A percentile compares a stretch with the other conserved stretches of the same genome.
Conservation (phyloP, 768 basidiomycete genomes). For the Kwoniella botswanensis region DNA sequence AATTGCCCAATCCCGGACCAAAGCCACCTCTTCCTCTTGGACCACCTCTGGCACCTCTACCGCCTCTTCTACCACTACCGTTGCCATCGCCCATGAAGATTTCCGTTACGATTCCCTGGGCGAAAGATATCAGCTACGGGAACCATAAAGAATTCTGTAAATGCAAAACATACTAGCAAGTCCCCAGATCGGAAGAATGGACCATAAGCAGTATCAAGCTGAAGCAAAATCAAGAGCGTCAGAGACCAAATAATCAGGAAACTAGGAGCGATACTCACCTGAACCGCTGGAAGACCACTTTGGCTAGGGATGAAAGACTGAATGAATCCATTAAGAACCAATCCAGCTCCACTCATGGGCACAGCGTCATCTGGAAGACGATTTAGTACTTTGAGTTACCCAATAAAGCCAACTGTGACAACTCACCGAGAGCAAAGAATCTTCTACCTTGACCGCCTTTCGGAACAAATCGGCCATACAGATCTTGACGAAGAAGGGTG, state of each 20-base stretch:
- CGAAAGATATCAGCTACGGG: neutral
- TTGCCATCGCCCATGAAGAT: constrained; percentile 25
- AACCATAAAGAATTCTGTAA: neutral
- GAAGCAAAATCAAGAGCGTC: neutral
- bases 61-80: constrained; percentile 35
- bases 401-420: too few relatives aligned
- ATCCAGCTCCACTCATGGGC: constrained; percentile 45
- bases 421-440: constrained; percentile 50
- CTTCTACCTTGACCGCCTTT: constrained; percentile 54
- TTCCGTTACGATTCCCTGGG: constrained; percentile 35
- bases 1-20: constrained; percentile 6
- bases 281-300: constrained; percentile 41
- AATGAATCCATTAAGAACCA: constrained; percentile 55
- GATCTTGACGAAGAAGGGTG: constrained; percentile 35
- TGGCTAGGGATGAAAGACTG: constrained; percentile 48
- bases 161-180: constrained; percentile 34
- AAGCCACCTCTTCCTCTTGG: constrained; percentile 35
- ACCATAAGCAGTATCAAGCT: constrained; percentile 58
- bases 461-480: constrained; percentile 34
- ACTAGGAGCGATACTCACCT: constrained; percentile 3
- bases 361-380: constrained; percentile 29
- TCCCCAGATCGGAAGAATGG: constrained; percentile 53
- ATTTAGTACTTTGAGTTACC: neutral
- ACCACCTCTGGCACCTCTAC: constrained; percentile 32
- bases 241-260: too few relatives aligned